These are phyloP conservation scores for Exophiala sp. DNA, from an alignment of 2,329 filamentous ascomycete species.

Conservation along the genomic window DNA sequence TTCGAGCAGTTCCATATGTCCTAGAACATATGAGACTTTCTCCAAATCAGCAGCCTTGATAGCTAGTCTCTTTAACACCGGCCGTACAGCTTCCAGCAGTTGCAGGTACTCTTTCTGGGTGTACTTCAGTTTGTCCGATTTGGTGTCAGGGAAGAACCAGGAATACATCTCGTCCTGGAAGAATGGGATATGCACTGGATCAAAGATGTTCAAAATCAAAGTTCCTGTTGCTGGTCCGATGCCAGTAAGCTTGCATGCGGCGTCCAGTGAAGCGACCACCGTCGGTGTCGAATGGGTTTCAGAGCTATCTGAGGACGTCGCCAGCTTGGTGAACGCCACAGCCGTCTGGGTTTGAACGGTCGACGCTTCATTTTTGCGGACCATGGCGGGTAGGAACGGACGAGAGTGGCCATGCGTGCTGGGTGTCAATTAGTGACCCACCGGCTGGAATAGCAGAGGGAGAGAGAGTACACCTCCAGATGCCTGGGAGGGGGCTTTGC, in stretches of 20 bases:
- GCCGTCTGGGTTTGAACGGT: constrained; percentile 29
- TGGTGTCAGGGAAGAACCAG: constrained; percentile 37
- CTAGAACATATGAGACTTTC: constrained; percentile 26
- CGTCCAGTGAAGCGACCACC: constrained; percentile 32
- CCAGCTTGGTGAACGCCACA: constrained; percentile 7
- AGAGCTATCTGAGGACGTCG: background rate
- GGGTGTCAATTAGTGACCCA: background rate
- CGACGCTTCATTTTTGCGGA: constrained; percentile 36
- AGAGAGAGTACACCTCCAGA: background rate
- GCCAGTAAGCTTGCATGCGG: constrained; percentile 37
- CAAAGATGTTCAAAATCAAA: constrained; percentile 37
- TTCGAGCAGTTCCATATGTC: constrained; percentile 21
- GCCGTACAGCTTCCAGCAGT: constrained; percentile 14
- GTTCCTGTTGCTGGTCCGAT: constrained; percentile 44
- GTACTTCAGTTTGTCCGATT: constrained; percentile 40
- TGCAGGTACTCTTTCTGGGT: constrained; percentile 37
- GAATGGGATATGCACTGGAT: constrained; percentile 35
- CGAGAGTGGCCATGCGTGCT: constrained; percentile 40
- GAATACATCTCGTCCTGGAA: constrained; percentile 43
- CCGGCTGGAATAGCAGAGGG: background rate
- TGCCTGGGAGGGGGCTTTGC: background rate
- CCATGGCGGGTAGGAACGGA: constrained; percentile 39
- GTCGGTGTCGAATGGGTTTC: constrained; percentile 3
- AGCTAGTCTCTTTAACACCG: constrained; percentile 15
- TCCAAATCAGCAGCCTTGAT: constrained; percentile 23